A percentile compares a stretch with the other conserved stretches of the same genome.
Conservation (phyloP, 805 yeast species). For the Hyphopichia homilentoma region DNA sequence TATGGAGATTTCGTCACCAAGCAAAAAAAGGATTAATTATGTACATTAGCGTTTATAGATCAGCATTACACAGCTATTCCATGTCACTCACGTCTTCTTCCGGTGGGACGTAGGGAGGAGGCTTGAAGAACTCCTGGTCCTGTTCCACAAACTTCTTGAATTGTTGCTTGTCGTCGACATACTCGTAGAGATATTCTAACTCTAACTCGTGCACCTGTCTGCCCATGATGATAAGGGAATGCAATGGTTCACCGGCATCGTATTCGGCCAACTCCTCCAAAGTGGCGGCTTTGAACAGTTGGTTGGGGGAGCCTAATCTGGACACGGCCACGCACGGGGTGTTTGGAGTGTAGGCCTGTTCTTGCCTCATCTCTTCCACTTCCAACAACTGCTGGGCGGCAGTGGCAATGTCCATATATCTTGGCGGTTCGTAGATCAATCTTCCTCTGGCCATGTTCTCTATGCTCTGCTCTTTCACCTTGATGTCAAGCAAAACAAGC, state of each 20-base stretch:
- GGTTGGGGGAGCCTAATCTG: conserved; percentile 83
- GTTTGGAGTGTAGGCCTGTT: conserved; percentile 74
- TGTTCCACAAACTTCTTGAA: conserved; percentile 45
- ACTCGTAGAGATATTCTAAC: conserved; percentile 76
- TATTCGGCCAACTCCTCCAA: conserved; percentile 71
- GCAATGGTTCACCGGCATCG: conserved; percentile 93
- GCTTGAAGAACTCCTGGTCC: conserved; percentile 71
- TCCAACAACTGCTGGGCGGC: conserved; percentile 88
- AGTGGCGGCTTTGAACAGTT: conserved; percentile 80
- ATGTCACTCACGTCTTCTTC: conserved; percentile 19
- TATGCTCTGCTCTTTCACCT: conserved; percentile 93
- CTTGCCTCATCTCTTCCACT: conserved; percentile 73
- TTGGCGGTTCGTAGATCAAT: conserved; percentile 90
- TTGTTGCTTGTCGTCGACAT: conserved; percentile 56
- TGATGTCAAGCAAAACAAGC: conserved; percentile 80
- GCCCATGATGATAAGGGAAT: conserved; percentile 86
- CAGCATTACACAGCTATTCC: conserved; percentile 1
- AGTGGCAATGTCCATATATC: conserved; percentile 89
- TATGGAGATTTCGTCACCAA: conserved; percentile 9
- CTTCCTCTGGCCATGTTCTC: conserved; percentile 93
- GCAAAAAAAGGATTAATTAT: conserved; percentile 11
- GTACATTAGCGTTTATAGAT: conserved; percentile 1
- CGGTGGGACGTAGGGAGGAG: conserved; percentile 61
- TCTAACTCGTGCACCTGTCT: conserved; percentile 93
- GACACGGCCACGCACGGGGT: conserved; percentile 95